Base-by-base conservation (phyloP, 139 green algal genomes). In the Chlamydomonas schloesseri region DNA sequence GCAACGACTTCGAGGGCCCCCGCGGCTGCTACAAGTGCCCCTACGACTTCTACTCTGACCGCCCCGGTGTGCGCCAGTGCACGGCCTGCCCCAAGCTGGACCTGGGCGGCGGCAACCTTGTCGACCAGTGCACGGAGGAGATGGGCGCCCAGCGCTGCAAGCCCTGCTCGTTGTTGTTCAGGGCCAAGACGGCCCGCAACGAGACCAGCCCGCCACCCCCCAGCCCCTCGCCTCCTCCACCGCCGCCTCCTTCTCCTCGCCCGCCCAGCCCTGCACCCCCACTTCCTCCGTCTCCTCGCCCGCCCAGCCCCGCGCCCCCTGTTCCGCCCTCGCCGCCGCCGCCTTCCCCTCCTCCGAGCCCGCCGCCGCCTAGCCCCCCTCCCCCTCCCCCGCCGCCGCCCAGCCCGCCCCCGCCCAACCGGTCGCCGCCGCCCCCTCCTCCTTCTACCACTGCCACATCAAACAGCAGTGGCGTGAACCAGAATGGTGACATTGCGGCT, bases 1-100 rank as follows among this genome's bases (percentile, higher is more conserved):
- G 68, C 31, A 33, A 71, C 14, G 2, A 6, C 0, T 70, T 55
- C 34, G 68, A 64, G 5, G 81, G 81, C 26, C 50, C 69, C 17
- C 81, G 68, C 68, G 81, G 81, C 69, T 87, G 81, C 81, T 87
- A 58, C 81, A 69, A 79, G 55, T 87, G 81, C 69, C 11, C 24
- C 20, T 79, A 50, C 28, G 81, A 87, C 11, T 29, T 24, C 0
- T 87, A 62, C 68, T 53, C 68, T 0, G 47, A 87, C n/a, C 81
- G 69, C 37, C 69, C 81, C 23, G 81, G 81, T 28, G 60, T 71
- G 69, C 31, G 36, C 31, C 21, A 26, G 2, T 87, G 81, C 81
- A 80, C 36, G 21, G 50, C 33, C n/a, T 87, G 81, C 69, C 67
- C 80, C 29, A 0, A 46, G 0, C 29, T 84, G 42, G 42, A 74